phyloP scores from a whole-genome alignment of 2,329 filamentous ascomycete genomes.

The Pseudomassariella vexata region DNA sequence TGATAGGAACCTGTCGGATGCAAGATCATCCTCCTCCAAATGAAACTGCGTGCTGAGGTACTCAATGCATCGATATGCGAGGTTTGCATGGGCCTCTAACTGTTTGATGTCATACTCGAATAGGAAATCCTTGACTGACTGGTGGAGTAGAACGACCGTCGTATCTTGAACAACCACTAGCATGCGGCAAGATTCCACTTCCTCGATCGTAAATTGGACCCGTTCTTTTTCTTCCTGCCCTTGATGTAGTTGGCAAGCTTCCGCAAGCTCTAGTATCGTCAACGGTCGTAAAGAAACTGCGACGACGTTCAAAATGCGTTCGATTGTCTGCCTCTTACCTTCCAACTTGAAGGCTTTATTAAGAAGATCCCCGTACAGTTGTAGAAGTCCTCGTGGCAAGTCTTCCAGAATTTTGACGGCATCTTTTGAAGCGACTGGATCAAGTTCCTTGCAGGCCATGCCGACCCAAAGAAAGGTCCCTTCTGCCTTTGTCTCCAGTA shows the following conservation, averaged over 20 bases:
- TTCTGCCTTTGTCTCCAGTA: constrained; percentile 1
- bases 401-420: background rate
- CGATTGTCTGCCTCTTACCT: background rate
- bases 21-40: background rate
- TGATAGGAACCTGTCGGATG: too few relatives aligned
- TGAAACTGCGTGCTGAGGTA: background rate
- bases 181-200: background rate
- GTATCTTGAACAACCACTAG: background rate
- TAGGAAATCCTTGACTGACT: constrained; percentile 1
- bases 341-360: background rate
- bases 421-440: background rate
- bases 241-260: background rate
- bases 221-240: background rate
- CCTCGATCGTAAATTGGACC: background rate
- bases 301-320: background rate
- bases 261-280: background rate
- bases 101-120: background rate
- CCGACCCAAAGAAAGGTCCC: background rate
- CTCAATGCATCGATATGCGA: background rate
- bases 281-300: background rate
- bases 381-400: background rate
- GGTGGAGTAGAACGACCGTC: background rate
- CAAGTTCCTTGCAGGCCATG: background rate
- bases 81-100: background rate
- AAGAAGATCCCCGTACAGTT: background rate